Percentiles rank a stretch among this genome's conserved stretches.
These are phyloP conservation scores for Carex parvula DNA, from an alignment of 176 grass and related monocot genomes.

Conservation along the genomic window DNA sequence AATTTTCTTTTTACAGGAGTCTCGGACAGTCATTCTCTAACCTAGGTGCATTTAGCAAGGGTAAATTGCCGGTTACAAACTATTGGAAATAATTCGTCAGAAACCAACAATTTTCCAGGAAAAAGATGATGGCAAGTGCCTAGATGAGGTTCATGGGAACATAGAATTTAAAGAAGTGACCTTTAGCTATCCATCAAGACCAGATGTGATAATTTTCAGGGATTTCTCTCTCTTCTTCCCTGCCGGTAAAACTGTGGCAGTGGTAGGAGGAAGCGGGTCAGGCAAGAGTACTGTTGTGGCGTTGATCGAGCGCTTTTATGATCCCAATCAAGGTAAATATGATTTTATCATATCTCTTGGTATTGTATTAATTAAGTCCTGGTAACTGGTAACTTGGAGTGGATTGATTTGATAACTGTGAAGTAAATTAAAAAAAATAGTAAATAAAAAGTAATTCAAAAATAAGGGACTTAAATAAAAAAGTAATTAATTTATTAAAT, in stretches of 20 bases:
- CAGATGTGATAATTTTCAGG: conserved; percentile 45
- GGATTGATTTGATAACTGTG: no score
- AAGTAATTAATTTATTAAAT: not conserved
- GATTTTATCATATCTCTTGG: no score
- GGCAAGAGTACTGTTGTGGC: conserved; percentile 38
- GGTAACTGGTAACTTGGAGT: no score
- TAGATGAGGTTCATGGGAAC: conserved; percentile 39
- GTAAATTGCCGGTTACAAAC: conserved; percentile 45
- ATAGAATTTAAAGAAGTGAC: conserved; percentile 49
- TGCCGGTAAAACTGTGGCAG: conserved; percentile 31
- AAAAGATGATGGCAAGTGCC: conserved; percentile 25
- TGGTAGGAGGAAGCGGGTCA: conserved; percentile 37
- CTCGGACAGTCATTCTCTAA: conserved; percentile 86
- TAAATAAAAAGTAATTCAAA: no score
- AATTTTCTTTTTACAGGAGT: conserved; percentile 46
- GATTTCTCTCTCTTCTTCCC: conserved; percentile 23
- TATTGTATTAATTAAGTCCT: no score
- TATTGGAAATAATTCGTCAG: conserved; percentile 46
- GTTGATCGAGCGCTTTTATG: conserved; percentile 43
- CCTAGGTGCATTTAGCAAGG: conserved; percentile 91
- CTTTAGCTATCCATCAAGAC: conserved; percentile 54
- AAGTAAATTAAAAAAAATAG: no score
- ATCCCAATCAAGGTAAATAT: conserved; percentile 21
- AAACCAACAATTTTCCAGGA: conserved; percentile 43
- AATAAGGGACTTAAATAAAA: no score